Percentiles rank a stretch among this genome's conserved stretches.
phyloP scores from a whole-genome alignment of 441 rosid species.

The Rhodomyrtus psidioides region DNA sequence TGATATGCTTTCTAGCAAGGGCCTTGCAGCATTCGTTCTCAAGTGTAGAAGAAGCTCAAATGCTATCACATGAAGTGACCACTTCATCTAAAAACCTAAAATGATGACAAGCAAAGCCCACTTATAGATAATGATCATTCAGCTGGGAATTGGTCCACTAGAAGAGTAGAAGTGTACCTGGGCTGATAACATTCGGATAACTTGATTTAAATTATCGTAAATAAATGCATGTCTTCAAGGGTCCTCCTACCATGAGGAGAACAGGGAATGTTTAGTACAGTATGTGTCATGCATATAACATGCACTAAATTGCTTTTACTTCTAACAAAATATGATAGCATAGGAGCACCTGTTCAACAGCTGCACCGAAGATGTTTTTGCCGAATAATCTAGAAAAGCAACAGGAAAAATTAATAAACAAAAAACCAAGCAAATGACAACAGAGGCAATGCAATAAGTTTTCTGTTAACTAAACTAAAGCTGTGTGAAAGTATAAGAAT shows the following conservation, averaged over 20 bases:
- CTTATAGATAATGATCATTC: not conserved
- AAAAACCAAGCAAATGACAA: not conserved
- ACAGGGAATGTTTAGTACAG: not conserved
- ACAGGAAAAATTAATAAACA: not conserved
- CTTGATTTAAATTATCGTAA: conserved; percentile 49
- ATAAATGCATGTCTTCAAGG: conserved; percentile 37
- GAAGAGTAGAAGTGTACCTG: conserved; percentile 23
- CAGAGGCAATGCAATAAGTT: not conserved
- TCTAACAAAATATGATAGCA: not conserved
- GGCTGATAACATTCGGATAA: conserved; percentile 46
- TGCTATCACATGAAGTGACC: conserved; percentile 61
- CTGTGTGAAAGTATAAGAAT: not conserved
- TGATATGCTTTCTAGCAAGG: conserved; percentile 31
- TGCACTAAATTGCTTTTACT: not conserved
- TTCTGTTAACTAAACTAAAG: not conserved
- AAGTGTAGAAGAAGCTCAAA: conserved; percentile 56
- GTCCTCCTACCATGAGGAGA: conserved; percentile 34
- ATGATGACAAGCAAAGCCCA: not conserved
- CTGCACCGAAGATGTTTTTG: conserved; percentile 48
- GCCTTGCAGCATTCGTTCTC: conserved; percentile 31
- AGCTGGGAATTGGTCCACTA: not conserved
- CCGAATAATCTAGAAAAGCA: conserved; percentile 34
- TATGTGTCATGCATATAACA: not conserved
- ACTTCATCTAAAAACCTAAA: conserved; percentile 49
- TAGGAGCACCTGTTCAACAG: conserved; percentile 50